phyloP scores from a whole-genome alignment of 1,284 basidiomycete genomes.

The Moesziomyces sp. region DNA sequence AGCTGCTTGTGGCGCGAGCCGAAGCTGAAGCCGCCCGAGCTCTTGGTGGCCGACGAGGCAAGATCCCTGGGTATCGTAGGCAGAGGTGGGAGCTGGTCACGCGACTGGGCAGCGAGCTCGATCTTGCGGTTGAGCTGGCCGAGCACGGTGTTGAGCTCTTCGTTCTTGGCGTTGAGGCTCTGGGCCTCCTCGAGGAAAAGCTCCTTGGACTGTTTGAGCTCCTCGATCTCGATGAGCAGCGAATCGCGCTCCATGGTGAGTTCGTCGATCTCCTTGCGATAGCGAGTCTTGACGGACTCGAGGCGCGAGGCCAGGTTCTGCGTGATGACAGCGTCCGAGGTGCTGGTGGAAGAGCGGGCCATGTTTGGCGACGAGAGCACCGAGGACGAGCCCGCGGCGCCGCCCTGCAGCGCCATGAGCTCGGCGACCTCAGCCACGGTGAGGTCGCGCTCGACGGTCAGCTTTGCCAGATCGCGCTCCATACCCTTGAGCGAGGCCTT shows the following conservation, averaged over 20 bases:
- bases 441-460: slow-evolving; percentile 89
- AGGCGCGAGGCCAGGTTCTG: slow-evolving; percentile 85
- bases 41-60: slow-evolving; percentile 14
- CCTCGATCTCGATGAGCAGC: slow-evolving; percentile 82
- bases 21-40: slow-evolving; percentile 42
- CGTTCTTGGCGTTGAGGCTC: slow-evolving; percentile 87
- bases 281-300: slow-evolving; percentile 86
- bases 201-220: slow-evolving; percentile 86
- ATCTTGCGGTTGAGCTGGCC: slow-evolving; percentile 71
- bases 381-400: slow-evolving; percentile 11
- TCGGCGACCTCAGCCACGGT: slow-evolving; percentile 92
- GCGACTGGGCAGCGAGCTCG: slow-evolving; percentile 37
- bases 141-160: slow-evolving; percentile 87
- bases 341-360: slow-evolving; percentile 17
- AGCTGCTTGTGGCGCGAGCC: slow-evolving; percentile 47
- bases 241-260: slow-evolving; percentile 83
- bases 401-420: slow-evolving; percentile 78
- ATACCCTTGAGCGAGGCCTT: slow-evolving; percentile 80
- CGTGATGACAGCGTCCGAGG: slow-evolving; percentile 70
- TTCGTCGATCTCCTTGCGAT: slow-evolving; percentile 84
- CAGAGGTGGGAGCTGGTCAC: slow-evolving; percentile 33
- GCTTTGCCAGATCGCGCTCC: slow-evolving; percentile 84
- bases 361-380: slow-evolving; percentile 9
- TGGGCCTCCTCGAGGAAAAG: slow-evolving; percentile 90
- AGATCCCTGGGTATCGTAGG: slow-evolving; percentile 22